Base-by-base conservation (phyloP, 2,329 filamentous ascomycete species). In the Ceratocystis destructans region DNA sequence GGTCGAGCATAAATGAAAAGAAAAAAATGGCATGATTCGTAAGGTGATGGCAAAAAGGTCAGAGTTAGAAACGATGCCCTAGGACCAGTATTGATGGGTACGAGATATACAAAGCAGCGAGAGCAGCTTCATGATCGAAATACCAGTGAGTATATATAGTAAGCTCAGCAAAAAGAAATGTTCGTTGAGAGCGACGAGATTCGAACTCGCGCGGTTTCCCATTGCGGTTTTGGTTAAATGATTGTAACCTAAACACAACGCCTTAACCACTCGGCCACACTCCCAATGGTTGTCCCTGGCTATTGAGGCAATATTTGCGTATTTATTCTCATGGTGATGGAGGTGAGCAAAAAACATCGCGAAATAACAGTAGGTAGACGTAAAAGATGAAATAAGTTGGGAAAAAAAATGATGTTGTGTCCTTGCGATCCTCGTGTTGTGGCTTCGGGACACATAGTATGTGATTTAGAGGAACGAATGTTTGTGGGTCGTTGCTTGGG, bases 261-360 rank as follows among this genome's bases (percentile, higher is more conserved):
- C 79, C 79, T 79, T 80, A 80, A 80, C 79, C 79, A 80, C 79
- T 80, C 79, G 78, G 78, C 79, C 78, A 80, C 72, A 77, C 74
- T 76, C 73, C 74, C 76, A 48, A 57, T 48, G 44, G 33, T 65
- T 31, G 22, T 64, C 53, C 20, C 31, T 63, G 53, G 48, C 46
- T 53, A 10, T 7, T 4, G 2, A 12, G 2, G 7, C 6, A 7
- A 1, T 44, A 66, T 45, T 33, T 33, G 1, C 1, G 8, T 8
- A 22, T 62, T 31, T 25, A 25, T 25, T 25, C 22, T 25, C 22
- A 25, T 2, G 22, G 2, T 25, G 22, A 25, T 2, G 22, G 2
- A 25, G 22, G 22, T 25, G 1, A 25, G 22, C 22, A 25, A 25
- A 25, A 25, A 25, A 22, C 22, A 22, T 22, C 22, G 22, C 22